phyloP scores from a whole-genome alignment of 2,329 filamentous ascomycete species.

The Tolypocladium pustulatum region DNA sequence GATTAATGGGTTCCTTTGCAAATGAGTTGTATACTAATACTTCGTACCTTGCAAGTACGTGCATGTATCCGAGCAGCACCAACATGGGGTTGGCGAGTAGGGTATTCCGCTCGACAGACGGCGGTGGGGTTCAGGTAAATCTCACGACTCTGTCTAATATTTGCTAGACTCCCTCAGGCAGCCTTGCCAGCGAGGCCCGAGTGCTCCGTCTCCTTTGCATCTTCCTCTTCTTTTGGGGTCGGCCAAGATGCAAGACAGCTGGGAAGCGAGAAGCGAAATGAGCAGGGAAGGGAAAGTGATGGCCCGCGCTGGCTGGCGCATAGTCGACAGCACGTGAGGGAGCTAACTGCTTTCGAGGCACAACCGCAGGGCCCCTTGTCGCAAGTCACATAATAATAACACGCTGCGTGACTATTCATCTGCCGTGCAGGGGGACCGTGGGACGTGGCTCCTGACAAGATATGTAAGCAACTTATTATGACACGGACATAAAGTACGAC shows the following conservation, averaged over 20 bases:
- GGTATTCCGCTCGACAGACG: not conserved
- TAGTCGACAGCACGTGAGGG: constrained; percentile 1
- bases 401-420: not conserved
- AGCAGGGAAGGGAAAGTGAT: too few relatives aligned
- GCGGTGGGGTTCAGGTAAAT: not conserved
- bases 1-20: not conserved
- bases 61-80: not conserved
- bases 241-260: not conserved
- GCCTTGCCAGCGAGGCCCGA: not conserved
- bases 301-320: too few relatives aligned
- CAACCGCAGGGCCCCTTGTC: not conserved
- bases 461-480: not conserved
- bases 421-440: not conserved
- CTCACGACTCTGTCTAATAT: too few relatives aligned
- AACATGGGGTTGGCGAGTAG: not conserved
- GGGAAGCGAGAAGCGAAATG: not conserved
- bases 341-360: not conserved
- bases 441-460: not conserved
- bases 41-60: not conserved
- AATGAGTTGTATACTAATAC: not conserved
- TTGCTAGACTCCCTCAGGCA: too few relatives aligned
- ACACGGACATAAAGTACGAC: not conserved
- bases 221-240: too few relatives aligned
- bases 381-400: not conserved
- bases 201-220: not conserved